Evolutionary conservation across 2,329 filamentous ascomycete species (phyloP).

Genomic region (Verticillium dahliae): DNA sequence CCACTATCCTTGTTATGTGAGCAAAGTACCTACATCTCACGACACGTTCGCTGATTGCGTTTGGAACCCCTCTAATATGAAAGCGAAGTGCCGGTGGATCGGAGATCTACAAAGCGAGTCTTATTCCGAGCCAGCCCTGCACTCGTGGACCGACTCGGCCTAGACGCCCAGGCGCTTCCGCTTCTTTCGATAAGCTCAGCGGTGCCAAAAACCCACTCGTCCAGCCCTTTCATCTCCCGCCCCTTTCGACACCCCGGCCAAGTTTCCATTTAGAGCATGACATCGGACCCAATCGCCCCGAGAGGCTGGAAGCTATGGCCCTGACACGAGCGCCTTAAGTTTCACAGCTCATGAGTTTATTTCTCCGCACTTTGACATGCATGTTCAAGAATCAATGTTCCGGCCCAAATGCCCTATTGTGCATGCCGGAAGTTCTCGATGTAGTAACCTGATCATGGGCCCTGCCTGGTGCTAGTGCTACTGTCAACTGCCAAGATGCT

Average conservation of each 20-base stretch:
- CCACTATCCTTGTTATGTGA: too few relatives aligned
- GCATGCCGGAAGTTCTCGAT: not conserved
- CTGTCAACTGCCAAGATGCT: not conserved
- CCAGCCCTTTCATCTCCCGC: not conserved
- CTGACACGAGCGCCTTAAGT: not conserved
- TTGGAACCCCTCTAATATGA: too few relatives aligned
- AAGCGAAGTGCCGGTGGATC: too few relatives aligned
- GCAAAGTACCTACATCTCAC: too few relatives aligned
- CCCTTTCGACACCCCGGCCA: not conserved
- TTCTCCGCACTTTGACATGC: not conserved
- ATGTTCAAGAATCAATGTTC: not conserved
- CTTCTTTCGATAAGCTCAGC: not conserved
- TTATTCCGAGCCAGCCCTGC: too few relatives aligned
- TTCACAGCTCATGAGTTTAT: not conserved
- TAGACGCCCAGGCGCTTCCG: not conserved
- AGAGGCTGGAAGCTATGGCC: not conserved
- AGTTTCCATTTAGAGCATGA: not conserved
- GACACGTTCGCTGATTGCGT: too few relatives aligned
- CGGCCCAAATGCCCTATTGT: not conserved
- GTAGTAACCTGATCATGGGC: not conserved
- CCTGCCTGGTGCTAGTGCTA: not conserved
- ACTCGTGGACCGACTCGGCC: not conserved
- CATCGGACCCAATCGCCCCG: not conserved
- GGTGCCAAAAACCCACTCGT: not conserved
- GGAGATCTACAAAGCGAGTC: too few relatives aligned